Percentiles rank a stretch among this genome's conserved stretches.
phyloP scores from a whole-genome alignment of 371 early-diverging fungal genomes.

The Gilbertella persicaria region DNA sequence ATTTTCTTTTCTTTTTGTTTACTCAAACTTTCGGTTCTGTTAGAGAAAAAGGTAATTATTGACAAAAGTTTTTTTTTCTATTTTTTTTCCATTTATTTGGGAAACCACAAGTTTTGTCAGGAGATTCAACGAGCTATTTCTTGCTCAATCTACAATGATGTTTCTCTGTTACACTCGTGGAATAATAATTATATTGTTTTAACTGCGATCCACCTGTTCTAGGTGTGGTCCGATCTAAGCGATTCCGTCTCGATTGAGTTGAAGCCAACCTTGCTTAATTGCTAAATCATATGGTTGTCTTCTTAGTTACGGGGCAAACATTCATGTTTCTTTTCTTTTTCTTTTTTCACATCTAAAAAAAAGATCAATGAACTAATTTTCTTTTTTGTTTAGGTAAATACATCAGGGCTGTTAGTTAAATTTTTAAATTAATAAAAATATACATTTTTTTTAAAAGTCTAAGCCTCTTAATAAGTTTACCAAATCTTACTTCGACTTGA shows the following conservation, averaged over 20 bases:
- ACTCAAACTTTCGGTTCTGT: neutral
- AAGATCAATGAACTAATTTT: no score
- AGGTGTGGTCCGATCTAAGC: constrained; percentile 24
- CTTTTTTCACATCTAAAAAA: no score
- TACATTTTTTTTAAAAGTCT: no score
- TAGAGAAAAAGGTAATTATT: constrained; percentile 17
- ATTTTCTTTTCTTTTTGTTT: constrained; percentile 5
- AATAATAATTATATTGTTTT: constrained; percentile 28
- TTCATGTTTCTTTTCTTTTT: neutral
- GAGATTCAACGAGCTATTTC: constrained; percentile 25
- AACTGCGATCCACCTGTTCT: constrained; percentile 36
- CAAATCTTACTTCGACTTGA: no score
- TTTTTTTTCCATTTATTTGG: neutral
- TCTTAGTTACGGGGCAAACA: constrained; percentile 25
- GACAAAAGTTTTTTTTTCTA: constrained; percentile 9
- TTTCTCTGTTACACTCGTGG: constrained; percentile 42
- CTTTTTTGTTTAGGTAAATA: no score
- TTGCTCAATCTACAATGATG: constrained; percentile 25
- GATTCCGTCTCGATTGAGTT: constrained; percentile 36
- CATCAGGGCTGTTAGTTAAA: no score
- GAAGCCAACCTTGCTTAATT: constrained; percentile 24
- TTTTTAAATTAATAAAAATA: no score
- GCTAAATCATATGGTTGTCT: constrained; percentile 13
- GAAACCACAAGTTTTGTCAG: constrained; percentile 41
- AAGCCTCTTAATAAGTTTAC: no score